Evolutionary conservation across 441 rosid species (phyloP).

Genomic region (Populus hybrid): DNA sequence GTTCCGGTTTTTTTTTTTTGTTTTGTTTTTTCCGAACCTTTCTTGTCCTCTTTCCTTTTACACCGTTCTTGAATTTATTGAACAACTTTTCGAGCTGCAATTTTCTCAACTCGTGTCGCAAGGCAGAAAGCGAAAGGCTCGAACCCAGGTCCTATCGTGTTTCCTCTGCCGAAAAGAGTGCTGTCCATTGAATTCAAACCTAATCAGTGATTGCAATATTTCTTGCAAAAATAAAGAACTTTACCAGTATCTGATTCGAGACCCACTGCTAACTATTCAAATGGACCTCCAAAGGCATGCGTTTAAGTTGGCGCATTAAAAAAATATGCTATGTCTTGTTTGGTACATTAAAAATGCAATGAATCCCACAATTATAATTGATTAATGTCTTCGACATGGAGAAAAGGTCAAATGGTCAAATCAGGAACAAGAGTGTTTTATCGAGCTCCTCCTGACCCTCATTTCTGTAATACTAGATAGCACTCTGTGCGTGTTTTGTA

Average conservation of each 20-base stretch:
- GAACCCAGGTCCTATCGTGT: background rate
- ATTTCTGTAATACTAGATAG: background rate
- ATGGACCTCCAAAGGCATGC: background rate
- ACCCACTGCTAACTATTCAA: background rate
- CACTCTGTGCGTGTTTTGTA: no score
- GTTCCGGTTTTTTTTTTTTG: no score
- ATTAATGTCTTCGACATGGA: background rate
- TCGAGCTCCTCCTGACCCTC: background rate
- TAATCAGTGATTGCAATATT: background rate
- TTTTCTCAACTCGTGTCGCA: background rate
- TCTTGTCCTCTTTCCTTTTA: background rate
- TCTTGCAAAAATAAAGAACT: background rate
- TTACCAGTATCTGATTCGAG: background rate
- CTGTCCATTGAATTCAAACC: background rate
- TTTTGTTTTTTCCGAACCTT: background rate
- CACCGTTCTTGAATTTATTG: background rate
- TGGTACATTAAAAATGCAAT: background rate
- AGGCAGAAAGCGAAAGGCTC: background rate
- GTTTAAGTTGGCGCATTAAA: background rate
- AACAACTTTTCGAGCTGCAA: background rate
- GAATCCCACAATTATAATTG: background rate
- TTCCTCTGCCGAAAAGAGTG: background rate
- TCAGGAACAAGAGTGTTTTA: no score
- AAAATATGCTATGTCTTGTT: background rate
- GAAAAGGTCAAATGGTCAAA: background rate